phyloP scores from a whole-genome alignment of 2,329 filamentous ascomycete genomes.

The Colletotrichum sojae region DNA sequence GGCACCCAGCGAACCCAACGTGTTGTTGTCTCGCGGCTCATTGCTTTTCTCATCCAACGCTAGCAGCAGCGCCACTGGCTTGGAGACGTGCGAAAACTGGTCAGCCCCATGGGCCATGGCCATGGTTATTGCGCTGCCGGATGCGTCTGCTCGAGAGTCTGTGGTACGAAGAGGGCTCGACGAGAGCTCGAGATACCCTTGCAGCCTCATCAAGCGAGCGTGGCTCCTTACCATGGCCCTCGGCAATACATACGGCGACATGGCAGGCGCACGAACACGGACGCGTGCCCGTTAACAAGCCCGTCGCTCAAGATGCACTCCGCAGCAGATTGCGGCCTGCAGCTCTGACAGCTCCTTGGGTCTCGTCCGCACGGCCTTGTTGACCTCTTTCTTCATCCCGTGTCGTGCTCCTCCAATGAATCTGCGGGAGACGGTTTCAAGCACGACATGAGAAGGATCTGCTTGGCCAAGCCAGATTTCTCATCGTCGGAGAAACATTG shows the following conservation, averaged over 20 bases:
- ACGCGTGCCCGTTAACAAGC: neutral
- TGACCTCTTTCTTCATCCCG: neutral
- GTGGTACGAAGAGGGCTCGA: neutral
- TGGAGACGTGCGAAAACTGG: slow-evolving; percentile 18
- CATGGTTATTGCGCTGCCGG: neutral
- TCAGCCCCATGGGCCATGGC: slow-evolving; percentile 15
- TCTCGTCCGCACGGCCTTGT: neutral
- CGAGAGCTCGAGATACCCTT: slow-evolving; percentile 7
- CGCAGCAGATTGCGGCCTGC: slow-evolving; percentile 14
- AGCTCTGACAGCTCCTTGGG: slow-evolving; percentile 13
- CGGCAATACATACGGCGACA: too few relatives aligned
- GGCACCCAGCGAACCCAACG: slow-evolving; percentile 1
- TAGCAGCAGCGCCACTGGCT: slow-evolving; percentile 35
- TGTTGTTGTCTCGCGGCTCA: slow-evolving; percentile 26
- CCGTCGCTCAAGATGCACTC: slow-evolving; percentile 12
- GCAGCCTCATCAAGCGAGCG: slow-evolving; percentile 18
- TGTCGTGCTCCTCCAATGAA: neutral
- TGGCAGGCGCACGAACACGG: too few relatives aligned
- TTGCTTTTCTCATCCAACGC: slow-evolving; percentile 33
- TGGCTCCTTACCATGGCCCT: neutral
- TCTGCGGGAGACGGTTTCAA: slow-evolving; percentile 2
- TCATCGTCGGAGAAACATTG: slow-evolving; percentile 1
- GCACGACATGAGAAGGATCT: neutral
- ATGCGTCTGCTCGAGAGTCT: neutral
- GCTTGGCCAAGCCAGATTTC: slow-evolving; percentile 14